These are phyloP conservation scores for Cavenderia fasciculata DNA, from an alignment of 78 protist species.

Conservation along the genomic window DNA sequence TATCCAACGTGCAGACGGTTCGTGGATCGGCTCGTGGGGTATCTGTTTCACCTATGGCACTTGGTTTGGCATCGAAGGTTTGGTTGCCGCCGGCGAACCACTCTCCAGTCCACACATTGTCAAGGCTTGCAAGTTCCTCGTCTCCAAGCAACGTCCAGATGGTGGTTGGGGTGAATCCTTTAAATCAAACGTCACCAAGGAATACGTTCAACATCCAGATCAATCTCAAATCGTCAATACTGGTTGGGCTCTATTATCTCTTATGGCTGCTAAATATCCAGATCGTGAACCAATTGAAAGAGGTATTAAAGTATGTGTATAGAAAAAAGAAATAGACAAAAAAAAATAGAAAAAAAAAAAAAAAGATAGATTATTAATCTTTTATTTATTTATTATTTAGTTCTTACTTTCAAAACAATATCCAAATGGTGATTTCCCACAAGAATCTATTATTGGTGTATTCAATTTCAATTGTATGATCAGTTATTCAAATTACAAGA, in stretches of 20 bases:
- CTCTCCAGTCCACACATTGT: constrained; percentile 13
- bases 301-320: too few relatives aligned
- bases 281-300: constrained; percentile 67
- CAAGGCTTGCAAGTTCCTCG: constrained; percentile 85
- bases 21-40: constrained; percentile 89
- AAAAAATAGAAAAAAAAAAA: too few relatives aligned
- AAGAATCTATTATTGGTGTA: constrained; percentile 93
- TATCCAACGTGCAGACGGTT: constrained; percentile 89
- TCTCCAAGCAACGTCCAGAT: constrained; percentile 85
- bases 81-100: constrained; percentile 80
- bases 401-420: constrained; percentile 39
- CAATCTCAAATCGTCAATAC: constrained; percentile 89
- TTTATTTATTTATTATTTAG: neutral
- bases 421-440: constrained; percentile 92
- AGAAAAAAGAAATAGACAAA: neutral
- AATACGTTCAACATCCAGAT: constrained; percentile 66
- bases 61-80: constrained; percentile 92
- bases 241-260: constrained; percentile 93
- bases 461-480: constrained; percentile 96
- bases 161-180: constrained; percentile 95
- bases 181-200: constrained; percentile 81
- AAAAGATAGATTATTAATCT: neutral
- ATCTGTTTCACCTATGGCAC: constrained; percentile 96
- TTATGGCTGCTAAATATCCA: constrained; percentile 86
- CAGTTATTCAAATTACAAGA: constrained; percentile 90